Evolutionary conservation across 306 rosid species (phyloP).

Genomic region (Malus orientalis): DNA sequence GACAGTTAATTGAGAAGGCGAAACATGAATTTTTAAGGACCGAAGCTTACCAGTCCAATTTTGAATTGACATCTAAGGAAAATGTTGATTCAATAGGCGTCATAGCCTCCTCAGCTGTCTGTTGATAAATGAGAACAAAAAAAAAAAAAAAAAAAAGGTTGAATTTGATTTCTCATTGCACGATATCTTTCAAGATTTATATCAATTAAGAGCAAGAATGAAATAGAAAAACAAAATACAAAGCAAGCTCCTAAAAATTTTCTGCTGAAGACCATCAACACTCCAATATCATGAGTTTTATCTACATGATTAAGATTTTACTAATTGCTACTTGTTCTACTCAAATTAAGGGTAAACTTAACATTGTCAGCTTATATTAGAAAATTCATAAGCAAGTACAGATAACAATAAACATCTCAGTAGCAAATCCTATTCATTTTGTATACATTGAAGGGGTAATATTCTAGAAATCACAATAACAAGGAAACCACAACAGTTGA

Average conservation of each 20-base stretch:
- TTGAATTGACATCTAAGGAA: slow-evolving; percentile 86
- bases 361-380: background rate
- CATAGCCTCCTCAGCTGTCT: slow-evolving; percentile 98
- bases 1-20: background rate
- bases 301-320: background rate
- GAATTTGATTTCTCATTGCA: background rate
- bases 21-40: background rate
- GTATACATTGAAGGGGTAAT: background rate
- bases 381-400: background rate
- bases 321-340: background rate
- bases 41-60: slow-evolving; percentile 77
- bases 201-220: background rate
- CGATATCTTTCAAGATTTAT: background rate
- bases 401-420: background rate
- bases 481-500: background rate
- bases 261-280: background rate
- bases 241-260: background rate
- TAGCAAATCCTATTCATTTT: background rate
- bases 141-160: background rate
- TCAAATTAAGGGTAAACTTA: background rate
- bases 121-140: slow-evolving; percentile 13
- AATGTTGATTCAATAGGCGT: slow-evolving; percentile 95
- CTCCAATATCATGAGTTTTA: background rate
- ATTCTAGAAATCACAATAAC: background rate
- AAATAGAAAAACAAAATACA: background rate